Conservation (phyloP, 2,329 filamentous ascomycete species). For the Dendrostoma leiphaemia region DNA sequence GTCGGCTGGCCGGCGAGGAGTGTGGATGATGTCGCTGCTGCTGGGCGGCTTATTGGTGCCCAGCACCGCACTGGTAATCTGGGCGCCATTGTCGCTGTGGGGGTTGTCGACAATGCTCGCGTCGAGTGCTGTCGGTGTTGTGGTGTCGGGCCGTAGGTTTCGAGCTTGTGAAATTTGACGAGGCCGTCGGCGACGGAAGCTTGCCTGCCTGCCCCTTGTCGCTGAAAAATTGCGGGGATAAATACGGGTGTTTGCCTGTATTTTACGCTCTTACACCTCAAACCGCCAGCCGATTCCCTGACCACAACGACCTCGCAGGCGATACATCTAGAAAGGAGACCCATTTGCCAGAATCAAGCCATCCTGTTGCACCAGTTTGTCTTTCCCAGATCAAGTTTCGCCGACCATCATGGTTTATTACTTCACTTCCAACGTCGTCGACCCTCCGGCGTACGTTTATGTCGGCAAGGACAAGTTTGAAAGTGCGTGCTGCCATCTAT, state of each 20-base stretch:
- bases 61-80: slow-evolving; percentile 44
- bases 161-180: slow-evolving; percentile 13
- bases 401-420: slow-evolving; percentile 79
- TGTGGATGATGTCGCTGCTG: slow-evolving; percentile 21
- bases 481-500: slow-evolving; percentile 59
- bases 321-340: too few relatives aligned
- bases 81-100: slow-evolving; percentile 39
- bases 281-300: too few relatives aligned
- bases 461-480: slow-evolving; percentile 99
- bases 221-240: slow-evolving; percentile 10
- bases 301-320: too few relatives aligned
- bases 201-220: slow-evolving; percentile 13
- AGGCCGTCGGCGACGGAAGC: slow-evolving; percentile 8
- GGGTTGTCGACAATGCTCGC: background rate
- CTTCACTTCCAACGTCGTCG: slow-evolving; percentile 82
- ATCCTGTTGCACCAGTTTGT: too few relatives aligned
- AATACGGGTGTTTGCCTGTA: background rate
- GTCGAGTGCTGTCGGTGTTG: background rate
- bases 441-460: slow-evolving; percentile 84
- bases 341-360: too few relatives aligned
- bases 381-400: background rate
- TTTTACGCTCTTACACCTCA: background rate
- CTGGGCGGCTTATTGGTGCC: slow-evolving; percentile 33
- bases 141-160: background rate
- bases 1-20: slow-evolving; percentile 24